Evolutionary conservation across 192 early-diverging fungal genomes (phyloP).

Genomic region (Backusella sp.): DNA sequence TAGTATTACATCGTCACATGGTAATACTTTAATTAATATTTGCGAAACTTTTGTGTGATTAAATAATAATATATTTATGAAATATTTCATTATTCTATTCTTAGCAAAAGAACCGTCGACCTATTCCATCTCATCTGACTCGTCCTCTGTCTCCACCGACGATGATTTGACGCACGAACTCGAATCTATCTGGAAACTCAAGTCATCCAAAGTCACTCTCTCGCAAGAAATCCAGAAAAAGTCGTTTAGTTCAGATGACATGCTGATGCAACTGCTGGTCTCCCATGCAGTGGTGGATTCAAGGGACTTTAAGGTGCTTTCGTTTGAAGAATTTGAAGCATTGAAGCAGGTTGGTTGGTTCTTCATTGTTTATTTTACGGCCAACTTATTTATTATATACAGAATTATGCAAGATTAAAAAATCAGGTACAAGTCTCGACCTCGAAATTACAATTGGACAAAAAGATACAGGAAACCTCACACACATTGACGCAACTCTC

Average conservation of each 20-base stretch:
- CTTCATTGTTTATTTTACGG: too few species aligned
- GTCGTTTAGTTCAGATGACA: conserved; percentile 8
- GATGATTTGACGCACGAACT: conserved; percentile 4
- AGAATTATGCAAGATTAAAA: conserved; percentile 54
- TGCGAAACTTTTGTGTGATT: background rate
- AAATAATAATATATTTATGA: background rate
- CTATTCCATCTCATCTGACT: background rate
- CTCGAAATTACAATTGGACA: conserved; percentile 49
- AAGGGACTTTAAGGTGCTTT: conserved; percentile 48
- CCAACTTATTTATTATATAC: too few species aligned
- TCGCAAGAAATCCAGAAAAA: background rate
- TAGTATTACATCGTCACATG: conserved; percentile 1
- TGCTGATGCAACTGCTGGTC: conserved; percentile 38
- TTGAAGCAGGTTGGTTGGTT: conserved; percentile 50
- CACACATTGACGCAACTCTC: conserved; percentile 47
- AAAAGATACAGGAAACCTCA: conserved; percentile 59
- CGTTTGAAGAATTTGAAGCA: conserved; percentile 51
- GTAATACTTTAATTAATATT: conserved; percentile 14
- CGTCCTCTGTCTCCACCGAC: background rate
- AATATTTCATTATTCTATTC: background rate
- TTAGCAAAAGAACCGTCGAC: background rate
- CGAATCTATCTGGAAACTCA: conserved; percentile 15
- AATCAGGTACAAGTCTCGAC: conserved; percentile 45
- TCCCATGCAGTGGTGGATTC: conserved; percentile 57
- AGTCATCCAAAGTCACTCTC: background rate